Evolutionary conservation across 345 rosid species (phyloP).

Genomic region (Orychophragmus violaceus): DNA sequence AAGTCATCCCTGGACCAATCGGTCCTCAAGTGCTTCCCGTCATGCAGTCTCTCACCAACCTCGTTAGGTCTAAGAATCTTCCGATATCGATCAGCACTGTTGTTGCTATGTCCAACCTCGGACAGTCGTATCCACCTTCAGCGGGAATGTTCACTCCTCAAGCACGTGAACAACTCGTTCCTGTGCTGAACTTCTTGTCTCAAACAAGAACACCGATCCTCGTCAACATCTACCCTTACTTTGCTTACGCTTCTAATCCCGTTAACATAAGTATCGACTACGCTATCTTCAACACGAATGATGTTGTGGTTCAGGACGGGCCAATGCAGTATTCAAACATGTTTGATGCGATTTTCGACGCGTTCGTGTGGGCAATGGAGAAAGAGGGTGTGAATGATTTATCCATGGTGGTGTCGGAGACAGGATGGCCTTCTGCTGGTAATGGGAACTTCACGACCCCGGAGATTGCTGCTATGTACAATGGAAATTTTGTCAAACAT

Average conservation of each 20-base stretch:
- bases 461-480: constrained; percentile 14
- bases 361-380: constrained; percentile 32
- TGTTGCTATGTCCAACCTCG: constrained; percentile 3
- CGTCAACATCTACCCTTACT: constrained; percentile 45
- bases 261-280: constrained; percentile 22
- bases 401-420: constrained; percentile 30
- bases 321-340: constrained; percentile 28
- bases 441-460: constrained; percentile 25
- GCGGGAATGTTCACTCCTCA: constrained; percentile 17
- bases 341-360: constrained; percentile 38
- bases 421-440: constrained; percentile 42
- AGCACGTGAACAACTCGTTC: neutral
- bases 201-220: constrained; percentile 20
- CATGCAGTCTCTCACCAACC: constrained; percentile 22
- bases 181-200: constrained; percentile 19
- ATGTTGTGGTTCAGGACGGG: constrained; percentile 27
- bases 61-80: constrained; percentile 8
- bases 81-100: constrained; percentile 24
- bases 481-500: constrained; percentile 15
- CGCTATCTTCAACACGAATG: constrained; percentile 12
- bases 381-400: constrained; percentile 1
- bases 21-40: constrained; percentile 23
- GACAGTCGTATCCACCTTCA: constrained; percentile 37
- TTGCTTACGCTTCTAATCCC: constrained; percentile 27
- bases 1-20: constrained; percentile 30